Base-by-base conservation (phyloP, 2,329 filamentous ascomycete genomes). In the Venturia nashicola region DNA sequence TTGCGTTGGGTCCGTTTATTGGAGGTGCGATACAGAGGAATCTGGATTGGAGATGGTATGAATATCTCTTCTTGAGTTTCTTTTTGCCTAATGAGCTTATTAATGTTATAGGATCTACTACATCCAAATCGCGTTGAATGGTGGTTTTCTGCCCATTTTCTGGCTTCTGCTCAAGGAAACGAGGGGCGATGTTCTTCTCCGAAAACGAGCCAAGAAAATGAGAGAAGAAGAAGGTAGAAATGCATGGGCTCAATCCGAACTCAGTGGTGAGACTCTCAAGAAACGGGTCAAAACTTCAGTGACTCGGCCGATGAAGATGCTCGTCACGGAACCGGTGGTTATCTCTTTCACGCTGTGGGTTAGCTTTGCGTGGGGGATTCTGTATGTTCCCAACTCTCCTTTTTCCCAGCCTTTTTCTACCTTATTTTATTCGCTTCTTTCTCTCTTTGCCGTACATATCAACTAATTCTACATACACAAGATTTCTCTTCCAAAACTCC, bases 321-420 rank as follows among this genome's bases (percentile, higher is more conserved):
- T 81, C 3, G 72, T 72, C 67, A 82, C 79, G 1, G 80, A 82
- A 70, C 76, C 76, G 2, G 79, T 82, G 0, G 75, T 82, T 2
- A 73, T 80, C 55, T 74, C 74, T 54, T 75, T 77, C 59, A 79
- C 78, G 0, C 65, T 82, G 20, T 81, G 79, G 78, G 78, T 77
- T 8, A 76, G 77, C 18, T 78, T 81, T 64, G 74, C 74, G 65
- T 73, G 78, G 61, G 77, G 77, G 18, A 76, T 74, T 1, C 74
- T 79, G 20, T 32, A 32, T 6, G 48, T 34, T 27, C 27, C 27
- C 27, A 27, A 27, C 27, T 27, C 27, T 4, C 4, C 46, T 27
- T 27, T 9, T 5, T 11, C 14, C 46, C 46, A 23, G 11, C n/a
- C 46, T 51, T n/a, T 7, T 27, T 27, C 4, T 27, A 27, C 27